Base-by-base conservation (phyloP, 2,329 filamentous ascomycete genomes). In the Ophiocordyceps polyrhachis-furcata region DNA sequence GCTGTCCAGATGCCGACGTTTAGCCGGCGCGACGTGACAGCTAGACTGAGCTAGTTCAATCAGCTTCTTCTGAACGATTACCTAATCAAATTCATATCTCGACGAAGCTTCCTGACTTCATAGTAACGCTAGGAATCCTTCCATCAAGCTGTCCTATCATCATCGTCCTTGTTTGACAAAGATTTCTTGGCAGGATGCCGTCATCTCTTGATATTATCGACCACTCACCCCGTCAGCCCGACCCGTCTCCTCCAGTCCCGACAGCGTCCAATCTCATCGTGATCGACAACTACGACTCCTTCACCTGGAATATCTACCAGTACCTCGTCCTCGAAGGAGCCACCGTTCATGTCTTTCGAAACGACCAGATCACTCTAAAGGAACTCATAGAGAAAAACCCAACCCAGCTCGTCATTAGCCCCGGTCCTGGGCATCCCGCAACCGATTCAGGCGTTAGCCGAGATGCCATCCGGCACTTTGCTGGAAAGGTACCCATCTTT, bases 271-370 rank as follows among this genome's bases (percentile, higher is more conserved):
- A 96, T 63, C 73, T 98, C 47, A 75, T 98, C 50, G 73, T 98
- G 50, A 95, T 98, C 56, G 91, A 98, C 70, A 98, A 98, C 65
- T 98, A 96, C 64, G 91, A 98, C 64, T 96, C 91, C 4, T 98
- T 98, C 62, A 95, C 89, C 47, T 98, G 88, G 86, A 98, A 98
- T 58, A 86, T 98, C 47, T 98, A 96, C 62, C 93, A 98, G 63
- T 98, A 98, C 57, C 77, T 98, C 1, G 82, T 89, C 7, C 78
- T 98, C n/a, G 91, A 96, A 61, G 91, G 91, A 29, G 91, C 93
- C 25, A 83, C 70, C 1, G 91, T 95, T 43, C 84, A 81, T 4
- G 91, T 98, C 19, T 83, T 79, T 64, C 78, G 91, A 54, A 98
- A 98, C 58, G 89, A 98, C 63, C 79, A 94, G 61, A 79, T 96